Conservation (phyloP, 2,329 filamentous ascomycete species). For the Hortaea werneckii region DNA sequence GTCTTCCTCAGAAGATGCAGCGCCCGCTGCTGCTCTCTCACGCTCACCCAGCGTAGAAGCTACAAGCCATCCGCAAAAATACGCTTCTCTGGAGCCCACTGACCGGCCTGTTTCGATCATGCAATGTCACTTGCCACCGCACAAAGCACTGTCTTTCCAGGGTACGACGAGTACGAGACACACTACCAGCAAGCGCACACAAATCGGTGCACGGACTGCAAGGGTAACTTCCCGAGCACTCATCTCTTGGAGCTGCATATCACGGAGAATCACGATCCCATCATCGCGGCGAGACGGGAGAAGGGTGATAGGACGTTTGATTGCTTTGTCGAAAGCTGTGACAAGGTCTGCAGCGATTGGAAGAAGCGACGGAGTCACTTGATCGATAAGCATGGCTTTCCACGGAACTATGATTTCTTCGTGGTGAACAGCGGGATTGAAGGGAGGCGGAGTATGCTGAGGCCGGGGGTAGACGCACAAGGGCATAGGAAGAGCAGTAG, state of each 20-base stretch:
- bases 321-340: slow-evolving; percentile 84
- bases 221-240: slow-evolving; percentile 76
- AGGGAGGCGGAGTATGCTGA: slow-evolving; percentile 66
- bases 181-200: slow-evolving; percentile 75
- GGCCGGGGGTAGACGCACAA: slow-evolving; percentile 36
- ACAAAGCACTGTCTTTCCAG: slow-evolving; percentile 62
- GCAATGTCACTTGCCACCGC: slow-evolving; percentile 73
- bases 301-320: slow-evolving; percentile 83
- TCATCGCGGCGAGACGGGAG: slow-evolving; percentile 61
- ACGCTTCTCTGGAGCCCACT: slow-evolving; percentile 26
- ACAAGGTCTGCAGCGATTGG: slow-evolving; percentile 70
- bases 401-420: slow-evolving; percentile 73
- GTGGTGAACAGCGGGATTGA: slow-evolving; percentile 87
- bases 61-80: slow-evolving; percentile 28
- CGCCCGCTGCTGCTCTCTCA: slow-evolving; percentile 4
- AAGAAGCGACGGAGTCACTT: slow-evolving; percentile 80
- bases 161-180: slow-evolving; percentile 71
- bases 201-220: slow-evolving; percentile 77
- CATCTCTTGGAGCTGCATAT: slow-evolving; percentile 77
- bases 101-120: slow-evolving; percentile 45
- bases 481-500: slow-evolving; percentile 24
- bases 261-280: slow-evolving; percentile 79
- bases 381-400: slow-evolving; percentile 90
- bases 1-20: slow-evolving; percentile 17
- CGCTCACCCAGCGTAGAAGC: slow-evolving; percentile 1